phyloP scores from a whole-genome alignment of 2,329 filamentous ascomycete species.

The Scopulariopsis brevicaulis region DNA sequence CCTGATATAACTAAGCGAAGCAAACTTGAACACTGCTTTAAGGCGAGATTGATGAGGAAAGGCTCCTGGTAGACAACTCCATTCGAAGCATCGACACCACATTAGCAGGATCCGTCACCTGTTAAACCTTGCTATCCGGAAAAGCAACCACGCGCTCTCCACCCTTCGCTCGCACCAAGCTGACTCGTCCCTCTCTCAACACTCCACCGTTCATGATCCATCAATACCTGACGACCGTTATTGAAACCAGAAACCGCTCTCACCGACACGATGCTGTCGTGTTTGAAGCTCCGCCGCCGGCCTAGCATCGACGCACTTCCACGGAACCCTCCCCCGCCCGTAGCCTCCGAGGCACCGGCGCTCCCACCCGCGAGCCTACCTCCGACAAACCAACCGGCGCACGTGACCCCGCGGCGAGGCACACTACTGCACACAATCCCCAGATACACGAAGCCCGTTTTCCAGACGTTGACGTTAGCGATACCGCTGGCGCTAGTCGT shows the following conservation, averaged over 20 bases:
- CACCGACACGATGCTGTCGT: not conserved
- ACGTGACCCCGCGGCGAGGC: not conserved
- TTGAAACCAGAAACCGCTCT: not conserved
- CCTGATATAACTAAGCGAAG: no score
- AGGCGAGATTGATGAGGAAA: no score
- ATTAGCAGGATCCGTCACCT: no score
- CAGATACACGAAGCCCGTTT: not conserved
- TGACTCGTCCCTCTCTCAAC: no score
- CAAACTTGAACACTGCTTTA: no score
- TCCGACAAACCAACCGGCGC: not conserved
- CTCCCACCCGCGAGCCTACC: not conserved
- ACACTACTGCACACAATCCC: not conserved
- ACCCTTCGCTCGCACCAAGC: no score
- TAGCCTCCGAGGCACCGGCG: not conserved
- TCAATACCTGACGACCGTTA: no score
- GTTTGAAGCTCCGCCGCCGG: not conserved
- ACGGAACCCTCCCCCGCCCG: not conserved
- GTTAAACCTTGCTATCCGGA: no score
- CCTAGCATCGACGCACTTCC: not conserved
- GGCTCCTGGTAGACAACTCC: no score
- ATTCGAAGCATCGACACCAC: no score
- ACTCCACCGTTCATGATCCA: no score
- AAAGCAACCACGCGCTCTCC: no score
- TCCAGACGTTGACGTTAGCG: not conserved
- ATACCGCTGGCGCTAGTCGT: not conserved